A percentile compares a stretch with the other conserved stretches of the same genome.
phyloP scores from a whole-genome alignment of 805 yeast genomes.

The Barnettozyma vustinii region DNA sequence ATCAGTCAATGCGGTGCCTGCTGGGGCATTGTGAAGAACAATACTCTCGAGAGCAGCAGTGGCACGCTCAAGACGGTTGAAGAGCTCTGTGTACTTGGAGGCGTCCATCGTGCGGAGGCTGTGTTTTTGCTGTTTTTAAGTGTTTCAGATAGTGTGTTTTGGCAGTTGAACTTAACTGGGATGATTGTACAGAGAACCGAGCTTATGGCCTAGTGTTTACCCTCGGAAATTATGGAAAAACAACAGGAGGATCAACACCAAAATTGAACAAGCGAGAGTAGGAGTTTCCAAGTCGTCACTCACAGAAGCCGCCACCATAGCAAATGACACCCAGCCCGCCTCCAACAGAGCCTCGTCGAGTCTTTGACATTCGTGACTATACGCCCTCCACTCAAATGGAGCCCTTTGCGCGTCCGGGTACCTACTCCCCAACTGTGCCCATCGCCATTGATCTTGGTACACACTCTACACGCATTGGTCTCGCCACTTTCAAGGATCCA shows the following conservation, averaged over 20 bases:
- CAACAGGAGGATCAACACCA: too few relatives aligned
- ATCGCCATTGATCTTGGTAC: slow-evolving; percentile 88
- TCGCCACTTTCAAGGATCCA: slow-evolving; percentile 43
- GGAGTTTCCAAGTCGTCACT: too few relatives aligned
- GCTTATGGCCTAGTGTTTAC: not conserved
- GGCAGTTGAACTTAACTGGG: too few relatives aligned
- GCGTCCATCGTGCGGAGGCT: not conserved
- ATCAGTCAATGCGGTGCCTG: not conserved
- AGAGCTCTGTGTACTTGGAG: slow-evolving; percentile 12
- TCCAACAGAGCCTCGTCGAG: slow-evolving; percentile 1
- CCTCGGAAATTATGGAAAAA: not conserved
- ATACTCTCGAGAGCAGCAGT: slow-evolving; percentile 24
- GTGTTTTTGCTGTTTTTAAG: not conserved
- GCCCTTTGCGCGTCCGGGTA: slow-evolving; percentile 43
- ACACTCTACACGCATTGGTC: slow-evolving; percentile 52
- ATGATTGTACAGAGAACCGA: not conserved
- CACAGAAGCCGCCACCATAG: too few relatives aligned
- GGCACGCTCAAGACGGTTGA: slow-evolving; percentile 22
- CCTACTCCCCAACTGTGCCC: slow-evolving; percentile 41
- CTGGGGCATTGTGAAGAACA: slow-evolving; percentile 16
- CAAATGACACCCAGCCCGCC: not conserved
- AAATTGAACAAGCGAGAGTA: too few relatives aligned
- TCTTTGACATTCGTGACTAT: slow-evolving; percentile 21
- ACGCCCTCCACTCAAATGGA: slow-evolving; percentile 28
- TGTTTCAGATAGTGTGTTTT: not conserved